These are phyloP conservation scores for Yarrowia sp. DNA, from an alignment of 805 yeast species.

Conservation along the genomic window DNA sequence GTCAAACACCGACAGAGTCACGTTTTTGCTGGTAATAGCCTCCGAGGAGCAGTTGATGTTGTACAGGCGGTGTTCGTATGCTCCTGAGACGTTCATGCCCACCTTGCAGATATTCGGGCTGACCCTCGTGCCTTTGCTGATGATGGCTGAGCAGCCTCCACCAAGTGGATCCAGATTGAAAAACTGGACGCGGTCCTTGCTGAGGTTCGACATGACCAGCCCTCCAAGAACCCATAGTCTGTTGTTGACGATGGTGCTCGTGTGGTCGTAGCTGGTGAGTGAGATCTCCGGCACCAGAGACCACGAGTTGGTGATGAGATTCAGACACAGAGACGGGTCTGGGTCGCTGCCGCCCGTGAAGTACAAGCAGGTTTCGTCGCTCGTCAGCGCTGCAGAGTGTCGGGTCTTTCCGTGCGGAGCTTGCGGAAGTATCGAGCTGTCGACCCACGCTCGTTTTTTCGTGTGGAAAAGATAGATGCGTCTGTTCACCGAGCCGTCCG, in stretches of 20 bases:
- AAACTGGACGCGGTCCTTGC: neutral
- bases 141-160: neutral
- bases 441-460: neutral
- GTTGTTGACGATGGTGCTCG: neutral
- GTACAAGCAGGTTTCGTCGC: neutral
- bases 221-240: neutral
- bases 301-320: neutral
- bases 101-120: slow-evolving; percentile 1
- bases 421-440: neutral
- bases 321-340: neutral
- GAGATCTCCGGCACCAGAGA: neutral
- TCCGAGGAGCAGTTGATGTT: slow-evolving; percentile 14
- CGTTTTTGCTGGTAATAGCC: slow-evolving; percentile 7
- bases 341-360: neutral
- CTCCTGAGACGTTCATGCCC: slow-evolving; percentile 3
- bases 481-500: neutral
- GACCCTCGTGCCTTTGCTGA: neutral
- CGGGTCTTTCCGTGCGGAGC: slow-evolving; percentile 6
- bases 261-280: neutral
- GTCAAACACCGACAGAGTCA: slow-evolving; percentile 2
- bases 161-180: neutral
- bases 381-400: neutral
- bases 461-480: neutral
- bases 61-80: neutral
- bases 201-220: neutral